Conservation (phyloP, 2,329 filamentous ascomycete species). For the Teratosphaeria destructans region DNA sequence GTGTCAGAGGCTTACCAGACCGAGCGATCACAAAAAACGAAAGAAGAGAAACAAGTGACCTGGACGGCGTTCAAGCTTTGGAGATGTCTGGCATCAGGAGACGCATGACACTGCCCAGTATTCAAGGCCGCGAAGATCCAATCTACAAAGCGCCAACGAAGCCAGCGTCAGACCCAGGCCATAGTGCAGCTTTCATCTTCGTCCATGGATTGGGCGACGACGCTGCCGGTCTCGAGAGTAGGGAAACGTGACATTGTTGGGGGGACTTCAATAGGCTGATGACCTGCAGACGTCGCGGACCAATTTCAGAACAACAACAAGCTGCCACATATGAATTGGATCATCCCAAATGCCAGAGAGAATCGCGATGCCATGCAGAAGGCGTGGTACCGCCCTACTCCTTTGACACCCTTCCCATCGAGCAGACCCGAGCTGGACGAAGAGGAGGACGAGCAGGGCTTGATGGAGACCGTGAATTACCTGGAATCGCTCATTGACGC, state of each 20-base stretch:
- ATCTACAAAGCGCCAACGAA: conserved; percentile 28
- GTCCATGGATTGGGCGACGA: conserved; percentile 35
- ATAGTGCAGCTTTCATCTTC: conserved; percentile 36
- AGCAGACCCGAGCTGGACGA: conserved; percentile 34
- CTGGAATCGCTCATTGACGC: conserved; percentile 34
- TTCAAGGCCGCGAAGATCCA: conserved; percentile 21
- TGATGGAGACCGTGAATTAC: conserved; percentile 30
- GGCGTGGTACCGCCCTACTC: conserved; percentile 29
- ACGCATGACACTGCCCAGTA: conserved; percentile 22
- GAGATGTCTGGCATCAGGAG: conserved; percentile 4
- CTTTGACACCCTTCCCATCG: conserved; percentile 18
- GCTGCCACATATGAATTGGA: conserved; percentile 39
- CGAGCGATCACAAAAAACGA: background rate
- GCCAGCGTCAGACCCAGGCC: conserved; percentile 24
- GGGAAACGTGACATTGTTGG: background rate
- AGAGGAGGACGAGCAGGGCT: conserved; percentile 37
- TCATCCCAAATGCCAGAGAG: conserved; percentile 40
- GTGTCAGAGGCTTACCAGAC: background rate
- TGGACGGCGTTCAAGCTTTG: background rate
- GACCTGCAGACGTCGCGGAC: conserved; percentile 16
- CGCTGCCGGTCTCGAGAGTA: conserved; percentile 34
- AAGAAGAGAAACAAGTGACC: background rate
- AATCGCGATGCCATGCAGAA: conserved; percentile 36
- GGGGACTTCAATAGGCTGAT: background rate
- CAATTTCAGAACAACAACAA: conserved; percentile 39